A percentile compares a stretch with the other conserved stretches of the same genome.
Evolutionary conservation across 2,329 filamentous ascomycete species (phyloP).

Genomic region (Aspergillus versicolor): DNA sequence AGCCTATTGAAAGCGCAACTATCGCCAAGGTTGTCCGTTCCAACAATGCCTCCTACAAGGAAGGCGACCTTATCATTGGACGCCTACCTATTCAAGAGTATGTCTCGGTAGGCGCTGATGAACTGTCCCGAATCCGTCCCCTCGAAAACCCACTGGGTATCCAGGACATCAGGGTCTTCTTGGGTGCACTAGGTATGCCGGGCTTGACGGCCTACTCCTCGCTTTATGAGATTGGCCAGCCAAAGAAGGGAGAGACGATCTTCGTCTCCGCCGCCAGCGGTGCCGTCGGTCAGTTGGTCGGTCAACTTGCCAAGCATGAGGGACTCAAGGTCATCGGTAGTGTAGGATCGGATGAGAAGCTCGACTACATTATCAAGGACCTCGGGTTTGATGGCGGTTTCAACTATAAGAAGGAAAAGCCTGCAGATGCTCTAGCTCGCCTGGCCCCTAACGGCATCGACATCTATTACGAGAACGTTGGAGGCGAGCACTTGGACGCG

Average conservation of each 20-base stretch:
- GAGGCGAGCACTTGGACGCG: conserved; percentile 71
- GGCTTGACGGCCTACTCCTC: conserved; percentile 73
- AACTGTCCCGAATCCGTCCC: conserved; percentile 48
- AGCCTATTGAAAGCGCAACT: conserved; percentile 63
- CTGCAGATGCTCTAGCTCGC: conserved; percentile 64
- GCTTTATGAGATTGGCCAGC: conserved; percentile 72
- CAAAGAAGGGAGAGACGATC: conserved; percentile 76
- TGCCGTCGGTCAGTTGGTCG: conserved; percentile 79
- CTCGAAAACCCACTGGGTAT: conserved; percentile 65
- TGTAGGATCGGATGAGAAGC: conserved; percentile 76
- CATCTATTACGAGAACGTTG: conserved; percentile 81
- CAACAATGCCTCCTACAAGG: conserved; percentile 60
- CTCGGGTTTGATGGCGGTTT: conserved; percentile 73
- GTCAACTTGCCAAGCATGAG: conserved; percentile 79
- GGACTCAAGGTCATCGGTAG: conserved; percentile 77
- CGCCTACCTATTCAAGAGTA: conserved; percentile 68
- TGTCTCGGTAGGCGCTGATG: conserved; percentile 53
- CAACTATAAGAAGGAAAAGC: conserved; percentile 83
- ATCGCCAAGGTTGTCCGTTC: conserved; percentile 72
- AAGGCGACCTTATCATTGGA: conserved; percentile 66
- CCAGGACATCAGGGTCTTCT: conserved; percentile 56
- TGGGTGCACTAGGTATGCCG: conserved; percentile 76
- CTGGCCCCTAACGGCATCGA: conserved; percentile 77
- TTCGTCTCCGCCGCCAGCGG: conserved; percentile 78
- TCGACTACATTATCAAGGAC: conserved; percentile 69